Percentiles rank a stretch among this genome's conserved stretches.
Conservation (phyloP, 768 basidiomycete genomes). For the Agrocybe chaxingu region DNA sequence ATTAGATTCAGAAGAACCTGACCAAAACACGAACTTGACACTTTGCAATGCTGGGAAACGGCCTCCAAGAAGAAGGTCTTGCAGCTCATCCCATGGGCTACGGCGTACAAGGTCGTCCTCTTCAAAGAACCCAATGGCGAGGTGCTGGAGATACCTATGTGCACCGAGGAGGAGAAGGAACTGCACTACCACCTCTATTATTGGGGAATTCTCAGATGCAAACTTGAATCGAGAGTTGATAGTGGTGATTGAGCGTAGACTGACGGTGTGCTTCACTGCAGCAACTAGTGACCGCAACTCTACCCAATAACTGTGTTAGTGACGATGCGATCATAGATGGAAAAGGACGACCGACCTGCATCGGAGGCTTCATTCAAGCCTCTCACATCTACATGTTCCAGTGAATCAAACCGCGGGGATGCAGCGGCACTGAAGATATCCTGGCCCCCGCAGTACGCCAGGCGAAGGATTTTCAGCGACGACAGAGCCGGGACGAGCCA, state of each 20-base stretch:
- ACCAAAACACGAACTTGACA: background rate
- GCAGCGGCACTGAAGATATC: background rate
- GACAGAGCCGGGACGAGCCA: slow-evolving; percentile 3
- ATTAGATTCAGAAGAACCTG: background rate
- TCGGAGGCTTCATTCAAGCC: background rate
- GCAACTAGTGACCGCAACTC: background rate
- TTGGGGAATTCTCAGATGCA: background rate
- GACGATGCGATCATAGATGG: background rate
- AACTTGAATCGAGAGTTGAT: background rate
- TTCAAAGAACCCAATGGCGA: background rate
- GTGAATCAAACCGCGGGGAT: background rate
- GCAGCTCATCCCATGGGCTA: background rate
- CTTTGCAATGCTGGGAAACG: background rate
- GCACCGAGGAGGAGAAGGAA: background rate
- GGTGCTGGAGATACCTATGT: background rate
- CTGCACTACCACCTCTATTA: background rate
- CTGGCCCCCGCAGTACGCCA: background rate
- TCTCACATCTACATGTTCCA: background rate
- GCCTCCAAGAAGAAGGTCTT: background rate
- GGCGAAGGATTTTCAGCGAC: background rate
- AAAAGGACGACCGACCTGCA: background rate
- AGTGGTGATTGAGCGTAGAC: background rate
- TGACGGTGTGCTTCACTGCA: background rate
- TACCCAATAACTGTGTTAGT: background rate
- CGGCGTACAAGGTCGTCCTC: background rate